Conservation (phyloP, 1,284 basidiomycete species). For the Schizopora paradoxa region DNA sequence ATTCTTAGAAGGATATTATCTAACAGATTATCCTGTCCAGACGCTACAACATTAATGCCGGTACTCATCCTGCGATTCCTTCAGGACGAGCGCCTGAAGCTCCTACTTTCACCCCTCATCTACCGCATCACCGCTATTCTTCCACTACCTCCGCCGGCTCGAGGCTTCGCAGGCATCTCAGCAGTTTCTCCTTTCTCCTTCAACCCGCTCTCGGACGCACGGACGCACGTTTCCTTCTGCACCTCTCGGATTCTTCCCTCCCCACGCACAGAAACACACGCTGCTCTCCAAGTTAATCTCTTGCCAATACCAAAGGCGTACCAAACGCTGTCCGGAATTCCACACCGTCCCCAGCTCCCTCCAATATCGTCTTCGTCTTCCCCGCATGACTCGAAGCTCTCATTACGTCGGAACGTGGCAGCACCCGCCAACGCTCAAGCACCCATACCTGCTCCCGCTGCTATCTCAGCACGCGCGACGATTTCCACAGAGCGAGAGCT, state of each 20-base stretch:
- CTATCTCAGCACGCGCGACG: constrained; percentile 55
- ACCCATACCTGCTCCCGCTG: constrained; percentile 14
- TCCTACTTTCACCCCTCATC: constrained; percentile 7
- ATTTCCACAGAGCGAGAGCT: constrained; percentile 80
- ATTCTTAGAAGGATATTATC: too few relatives aligned
- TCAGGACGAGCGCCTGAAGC: constrained; percentile 27
- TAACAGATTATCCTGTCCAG: constrained; percentile 14
- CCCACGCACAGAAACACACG: neutral
- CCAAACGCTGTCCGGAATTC: constrained; percentile 17
- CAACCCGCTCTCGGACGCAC: too few relatives aligned
- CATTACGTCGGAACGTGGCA: constrained; percentile 26
- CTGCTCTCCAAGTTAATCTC: too few relatives aligned
- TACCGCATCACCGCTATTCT: constrained; percentile 15
- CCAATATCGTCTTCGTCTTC: constrained; percentile 32
- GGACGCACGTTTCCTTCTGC: constrained; percentile 23
- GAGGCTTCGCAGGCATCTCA: constrained; percentile 23
- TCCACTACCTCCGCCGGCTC: constrained; percentile 12
- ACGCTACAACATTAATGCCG: constrained; percentile 19
- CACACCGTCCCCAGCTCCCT: constrained; percentile 23
- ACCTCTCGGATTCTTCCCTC: constrained; percentile 29
- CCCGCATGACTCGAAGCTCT: constrained; percentile 37
- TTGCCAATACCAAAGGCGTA: constrained; percentile 20
- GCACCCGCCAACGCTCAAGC: constrained; percentile 16
- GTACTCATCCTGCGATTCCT: too few relatives aligned
- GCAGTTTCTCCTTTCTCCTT: constrained; percentile 23